Conservation (phyloP, 306 rosid species). For the Vicia sativa region DNA sequence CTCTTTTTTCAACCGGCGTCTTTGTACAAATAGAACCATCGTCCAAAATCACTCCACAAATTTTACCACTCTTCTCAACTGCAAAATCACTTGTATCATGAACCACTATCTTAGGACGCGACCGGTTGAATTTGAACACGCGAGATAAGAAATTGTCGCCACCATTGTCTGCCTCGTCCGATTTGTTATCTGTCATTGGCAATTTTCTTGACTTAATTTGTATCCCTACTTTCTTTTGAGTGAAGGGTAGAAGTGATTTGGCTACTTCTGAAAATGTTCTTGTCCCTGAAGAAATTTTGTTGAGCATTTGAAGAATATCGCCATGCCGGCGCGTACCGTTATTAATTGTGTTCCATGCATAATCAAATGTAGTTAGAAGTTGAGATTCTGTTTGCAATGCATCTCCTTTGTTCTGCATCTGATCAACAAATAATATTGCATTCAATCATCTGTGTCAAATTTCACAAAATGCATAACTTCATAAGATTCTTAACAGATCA, state of each 20-base stretch:
- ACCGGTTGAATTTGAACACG: slow-evolving; percentile 66
- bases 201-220: slow-evolving; percentile 54
- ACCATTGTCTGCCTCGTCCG: slow-evolving; percentile 42
- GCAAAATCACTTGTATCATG: slow-evolving; percentile 26
- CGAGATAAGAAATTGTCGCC: slow-evolving; percentile 51
- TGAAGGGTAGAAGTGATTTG: slow-evolving; percentile 57
- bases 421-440: slow-evolving; percentile 39
- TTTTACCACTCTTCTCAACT: slow-evolving; percentile 38
- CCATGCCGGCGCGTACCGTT: slow-evolving; percentile 65
- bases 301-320: slow-evolving; percentile 64
- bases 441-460: neutral
- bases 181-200: slow-evolving; percentile 42
- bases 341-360: slow-evolving; percentile 71
- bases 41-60: slow-evolving; percentile 63
- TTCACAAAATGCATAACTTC: slow-evolving; percentile 9
- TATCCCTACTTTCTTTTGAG: slow-evolving; percentile 66
- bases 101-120: slow-evolving; percentile 57
- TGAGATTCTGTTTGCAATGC: slow-evolving; percentile 64
- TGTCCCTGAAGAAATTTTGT: slow-evolving; percentile 49
- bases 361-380: slow-evolving; percentile 76
- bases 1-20: slow-evolving; percentile 67
- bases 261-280: slow-evolving; percentile 44
- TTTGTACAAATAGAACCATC: slow-evolving; percentile 63
- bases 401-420: slow-evolving; percentile 73
- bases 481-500: too few relatives aligned